Conservation (phyloP, 139 green algal genomes). For the Edaphochlamys debaryana region DNA sequence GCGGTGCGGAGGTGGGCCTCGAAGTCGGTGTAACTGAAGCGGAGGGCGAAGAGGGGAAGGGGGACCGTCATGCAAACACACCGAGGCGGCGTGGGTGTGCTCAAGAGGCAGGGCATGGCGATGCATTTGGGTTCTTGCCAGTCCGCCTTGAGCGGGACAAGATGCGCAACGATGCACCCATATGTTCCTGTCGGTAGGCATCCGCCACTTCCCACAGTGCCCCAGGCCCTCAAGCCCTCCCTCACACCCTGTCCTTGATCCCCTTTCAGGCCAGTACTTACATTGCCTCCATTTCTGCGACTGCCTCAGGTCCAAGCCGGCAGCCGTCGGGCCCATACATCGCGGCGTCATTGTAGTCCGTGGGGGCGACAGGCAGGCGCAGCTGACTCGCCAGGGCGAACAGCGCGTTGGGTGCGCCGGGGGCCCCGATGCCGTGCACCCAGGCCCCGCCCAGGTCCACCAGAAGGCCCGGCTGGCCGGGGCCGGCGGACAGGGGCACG, state of each 20-base stretch:
- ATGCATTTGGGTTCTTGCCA: too few species aligned
- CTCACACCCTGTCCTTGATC: too few species aligned
- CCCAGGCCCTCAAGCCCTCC: too few species aligned
- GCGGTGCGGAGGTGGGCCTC: conserved; percentile 20
- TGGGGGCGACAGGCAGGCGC: conserved; percentile 13
- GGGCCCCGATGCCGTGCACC: conserved; percentile 50
- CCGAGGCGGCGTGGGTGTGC: too few species aligned
- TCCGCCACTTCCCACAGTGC: neutral
- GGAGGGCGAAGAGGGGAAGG: neutral
- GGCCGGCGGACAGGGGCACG: neutral
- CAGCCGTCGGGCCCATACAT: conserved; percentile 2
- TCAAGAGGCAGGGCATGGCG: too few species aligned
- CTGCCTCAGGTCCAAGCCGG: conserved; percentile 3
- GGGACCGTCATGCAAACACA: too few species aligned
- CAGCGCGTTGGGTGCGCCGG: conserved; percentile 39
- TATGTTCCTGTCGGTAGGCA: too few species aligned
- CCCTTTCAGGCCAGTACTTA: neutral
- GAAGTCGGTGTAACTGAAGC: conserved; percentile 22
- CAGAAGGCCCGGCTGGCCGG: neutral
- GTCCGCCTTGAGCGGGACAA: too few species aligned
- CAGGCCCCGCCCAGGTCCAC: conserved; percentile 54
- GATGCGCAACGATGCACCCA: neutral
- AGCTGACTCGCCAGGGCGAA: conserved; percentile 37
- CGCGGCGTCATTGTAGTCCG: conserved; percentile 21
- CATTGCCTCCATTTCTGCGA: conserved; percentile 20